Evolutionary conservation across 805 yeast genomes (phyloP).

Genomic region (Sugiyamaella americana): DNA sequence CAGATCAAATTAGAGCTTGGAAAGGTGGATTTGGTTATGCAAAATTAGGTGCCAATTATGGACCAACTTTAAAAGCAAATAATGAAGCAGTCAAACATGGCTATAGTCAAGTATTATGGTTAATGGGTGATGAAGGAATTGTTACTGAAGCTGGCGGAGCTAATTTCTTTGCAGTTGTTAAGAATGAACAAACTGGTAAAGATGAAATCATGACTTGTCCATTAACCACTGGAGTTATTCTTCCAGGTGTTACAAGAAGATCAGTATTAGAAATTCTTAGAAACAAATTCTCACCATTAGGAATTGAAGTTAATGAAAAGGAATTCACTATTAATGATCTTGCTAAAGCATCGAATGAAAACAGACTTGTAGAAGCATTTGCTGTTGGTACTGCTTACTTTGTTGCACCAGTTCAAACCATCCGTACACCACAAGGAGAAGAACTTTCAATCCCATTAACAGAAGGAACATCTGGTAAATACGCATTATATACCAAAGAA

Average conservation of each 20-base stretch:
- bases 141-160: conserved; percentile 53
- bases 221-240: conserved; percentile 43
- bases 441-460: conserved; percentile 39
- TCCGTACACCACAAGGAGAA: conserved; percentile 39
- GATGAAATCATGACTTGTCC: conserved; percentile 49
- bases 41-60: conserved; percentile 52
- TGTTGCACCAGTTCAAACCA: conserved; percentile 43
- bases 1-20: conserved; percentile 48
- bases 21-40: conserved; percentile 51
- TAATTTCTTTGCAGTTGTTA: conserved; percentile 46
- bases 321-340: conserved; percentile 44
- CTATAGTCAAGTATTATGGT: conserved; percentile 49
- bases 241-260: conserved; percentile 49
- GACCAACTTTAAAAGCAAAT: conserved; percentile 45
- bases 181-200: conserved; percentile 35
- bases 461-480: conserved; percentile 36
- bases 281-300: conserved; percentile 31
- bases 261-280: conserved; percentile 38
- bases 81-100: conserved; percentile 42
- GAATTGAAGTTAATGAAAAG: conserved; percentile 41
- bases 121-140: conserved; percentile 45
- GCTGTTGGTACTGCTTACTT: conserved; percentile 51
- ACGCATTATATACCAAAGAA: conserved; percentile 36
- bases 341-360: conserved; percentile 40
- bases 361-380: conserved; percentile 47